phyloP scores from a whole-genome alignment of 768 basidiomycete genomes.

The Tulasnella sp. region DNA sequence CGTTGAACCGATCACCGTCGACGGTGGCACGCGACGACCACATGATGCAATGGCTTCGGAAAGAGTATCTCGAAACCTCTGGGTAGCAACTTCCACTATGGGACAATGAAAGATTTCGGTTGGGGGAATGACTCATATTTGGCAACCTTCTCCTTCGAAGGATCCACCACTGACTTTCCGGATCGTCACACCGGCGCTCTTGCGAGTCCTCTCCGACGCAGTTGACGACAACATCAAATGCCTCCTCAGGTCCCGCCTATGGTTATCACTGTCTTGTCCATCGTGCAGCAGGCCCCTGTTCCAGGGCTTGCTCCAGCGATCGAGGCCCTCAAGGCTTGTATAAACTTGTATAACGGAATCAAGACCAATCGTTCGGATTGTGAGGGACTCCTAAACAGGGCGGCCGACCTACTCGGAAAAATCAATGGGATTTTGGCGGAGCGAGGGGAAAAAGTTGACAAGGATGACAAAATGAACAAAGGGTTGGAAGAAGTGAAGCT shows the following conservation, averaged over 20 bases:
- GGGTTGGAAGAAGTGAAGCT: not conserved
- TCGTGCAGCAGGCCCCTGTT: not conserved
- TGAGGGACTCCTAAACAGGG: not conserved
- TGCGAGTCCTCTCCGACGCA: not conserved
- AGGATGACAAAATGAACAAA: not conserved
- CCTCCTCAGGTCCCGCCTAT: not conserved
- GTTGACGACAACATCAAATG: not conserved
- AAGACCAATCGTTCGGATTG: not conserved
- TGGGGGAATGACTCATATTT: not conserved
- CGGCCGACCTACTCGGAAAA: not conserved
- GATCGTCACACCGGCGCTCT: not conserved
- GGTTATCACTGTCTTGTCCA: not conserved
- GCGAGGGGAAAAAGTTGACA: not conserved
- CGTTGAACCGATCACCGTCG: too few relatives aligned
- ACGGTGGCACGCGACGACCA: not conserved
- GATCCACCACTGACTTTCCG: not conserved
- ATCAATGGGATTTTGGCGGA: not conserved
- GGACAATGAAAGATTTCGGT: not conserved
- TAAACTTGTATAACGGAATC: not conserved
- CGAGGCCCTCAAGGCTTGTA: not conserved
- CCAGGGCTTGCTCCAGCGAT: not conserved
- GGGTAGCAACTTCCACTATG: not conserved
- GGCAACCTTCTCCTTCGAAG: not conserved
- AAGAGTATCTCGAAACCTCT: not conserved
- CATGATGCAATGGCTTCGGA: not conserved